These are phyloP conservation scores for Monosporascus sp. DNA, from an alignment of 2,329 filamentous ascomycete species.

Conservation along the genomic window DNA sequence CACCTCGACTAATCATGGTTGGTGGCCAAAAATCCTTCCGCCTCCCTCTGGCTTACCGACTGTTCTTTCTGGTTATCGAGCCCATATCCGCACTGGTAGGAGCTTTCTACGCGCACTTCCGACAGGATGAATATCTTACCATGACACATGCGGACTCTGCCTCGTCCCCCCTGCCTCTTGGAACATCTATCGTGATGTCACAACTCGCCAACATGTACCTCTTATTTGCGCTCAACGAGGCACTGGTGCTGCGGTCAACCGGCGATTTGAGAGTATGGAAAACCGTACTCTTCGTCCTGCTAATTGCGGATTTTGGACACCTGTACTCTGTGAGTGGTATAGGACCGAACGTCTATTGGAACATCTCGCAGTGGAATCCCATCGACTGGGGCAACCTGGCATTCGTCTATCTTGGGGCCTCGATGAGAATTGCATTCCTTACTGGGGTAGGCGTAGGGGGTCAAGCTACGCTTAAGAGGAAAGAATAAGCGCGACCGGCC, in stretches of 20 bases:
- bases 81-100: conserved; percentile 48
- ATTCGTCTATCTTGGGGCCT: conserved; percentile 63
- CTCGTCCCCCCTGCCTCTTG: conserved; percentile 44
- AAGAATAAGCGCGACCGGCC: conserved; percentile 11
- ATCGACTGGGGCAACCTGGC: conserved; percentile 65
- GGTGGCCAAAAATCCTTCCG: conserved; percentile 21
- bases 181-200: conserved; percentile 61
- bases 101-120: conserved; percentile 46
- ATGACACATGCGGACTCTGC: conserved; percentile 55
- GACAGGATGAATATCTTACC: conserved; percentile 51
- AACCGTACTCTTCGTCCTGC: conserved; percentile 58
- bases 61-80: conserved; percentile 74
- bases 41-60: conserved; percentile 57
- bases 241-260: conserved; percentile 65
- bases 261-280: conserved; percentile 65
- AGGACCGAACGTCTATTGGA: conserved; percentile 59
- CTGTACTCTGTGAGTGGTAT: conserved; percentile 59
- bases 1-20: conserved; percentile 1
- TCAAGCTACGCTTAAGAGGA: conserved; percentile 11
- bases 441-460: conserved; percentile 46
- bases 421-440: conserved; percentile 54
- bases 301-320: conserved; percentile 74
- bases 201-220: conserved; percentile 77
- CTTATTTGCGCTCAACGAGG: conserved; percentile 72
- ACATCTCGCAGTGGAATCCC: conserved; percentile 56